Base-by-base conservation (phyloP, 2,329 filamentous ascomycete genomes). In the Penicillium sp. region DNA sequence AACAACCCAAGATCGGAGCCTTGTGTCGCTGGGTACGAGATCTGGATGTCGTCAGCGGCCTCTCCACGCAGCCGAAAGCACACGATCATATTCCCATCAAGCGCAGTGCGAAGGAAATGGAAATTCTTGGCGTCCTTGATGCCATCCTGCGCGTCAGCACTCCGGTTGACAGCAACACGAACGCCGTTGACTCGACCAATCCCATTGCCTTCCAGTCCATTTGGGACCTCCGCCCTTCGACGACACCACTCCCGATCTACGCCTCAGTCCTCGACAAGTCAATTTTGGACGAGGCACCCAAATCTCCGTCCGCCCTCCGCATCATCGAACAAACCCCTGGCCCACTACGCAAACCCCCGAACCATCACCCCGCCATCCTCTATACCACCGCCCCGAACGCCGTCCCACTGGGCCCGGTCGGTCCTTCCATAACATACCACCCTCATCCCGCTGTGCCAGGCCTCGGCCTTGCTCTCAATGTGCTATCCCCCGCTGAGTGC, bases 1-100 rank as follows among this genome's bases (percentile, higher is more conserved):
- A 86, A 53, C 75, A 78, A 17, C 83, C 83, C 0, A 84, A 84
- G 57, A 69, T 87, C 0, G 84, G 84, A 19, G 82, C 83, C 1
- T 67, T 87, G 7, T 86, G 83, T 64, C 79, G 84, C 49, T 87
- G 84, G 84, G 83, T 87, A 4, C 77, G 84, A 50, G 83, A 85
- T 60, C 70, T 87, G 24, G 83, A 87, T 58, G 79, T 85, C 22
- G 79, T 85, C 43, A 84, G 80, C 56, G 82, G 82, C 2, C 68
- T 85, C 7, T 80, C 80, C 3, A 79, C 80, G 21, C 72, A 77
- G 46, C 70, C 78, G 0, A 72, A 72, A 2, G 73, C 73, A 3
- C 66, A 69, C 40, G 63, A 64, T 6, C 35, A 55, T 22, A 43
- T 28, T 24, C 33, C 53, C 12, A 35, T 41, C 1, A 32, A 59